Conservation (phyloP, 2,329 filamentous ascomycete genomes). For the Talaromyces verruculosus region DNA sequence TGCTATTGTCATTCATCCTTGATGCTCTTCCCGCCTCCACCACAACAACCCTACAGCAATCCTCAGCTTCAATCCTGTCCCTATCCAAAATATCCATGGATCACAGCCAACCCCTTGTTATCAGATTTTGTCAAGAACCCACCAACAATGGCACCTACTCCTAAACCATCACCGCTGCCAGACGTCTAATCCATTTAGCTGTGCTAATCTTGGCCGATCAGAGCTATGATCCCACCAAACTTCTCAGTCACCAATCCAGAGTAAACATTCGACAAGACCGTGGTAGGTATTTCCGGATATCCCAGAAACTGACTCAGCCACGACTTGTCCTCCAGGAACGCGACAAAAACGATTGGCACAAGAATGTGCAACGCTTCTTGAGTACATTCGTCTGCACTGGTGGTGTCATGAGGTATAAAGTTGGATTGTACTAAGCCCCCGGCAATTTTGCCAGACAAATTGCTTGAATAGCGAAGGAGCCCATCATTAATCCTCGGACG, state of each 20-base stretch:
- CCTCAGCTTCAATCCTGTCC: conserved; percentile 22
- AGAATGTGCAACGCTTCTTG: neutral
- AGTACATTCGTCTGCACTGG: neutral
- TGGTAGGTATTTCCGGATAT: conserved; percentile 28
- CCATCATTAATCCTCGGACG: neutral
- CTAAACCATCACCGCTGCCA: neutral
- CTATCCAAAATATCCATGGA: neutral
- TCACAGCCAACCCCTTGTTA: neutral
- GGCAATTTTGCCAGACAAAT: neutral
- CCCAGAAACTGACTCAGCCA: conserved; percentile 26
- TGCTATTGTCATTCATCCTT: neutral
- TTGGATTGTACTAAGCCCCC: neutral
- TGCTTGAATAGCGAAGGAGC: neutral
- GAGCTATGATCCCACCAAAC: too few species aligned
- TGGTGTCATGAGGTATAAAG: neutral
- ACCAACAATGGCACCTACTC: conserved; percentile 2
- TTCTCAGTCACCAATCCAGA: conserved; percentile 28
- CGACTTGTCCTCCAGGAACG: conserved; percentile 26
- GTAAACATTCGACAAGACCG: conserved; percentile 29
- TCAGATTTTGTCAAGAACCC: neutral
- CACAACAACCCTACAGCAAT: conserved; percentile 19
- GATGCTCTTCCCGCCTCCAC: neutral
- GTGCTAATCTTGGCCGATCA: neutral
- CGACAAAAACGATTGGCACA: neutral
- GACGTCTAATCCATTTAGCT: neutral